These are phyloP conservation scores for Tagetes patula DNA, from an alignment of 129 eudicot genomes.

Conservation along the genomic window DNA sequence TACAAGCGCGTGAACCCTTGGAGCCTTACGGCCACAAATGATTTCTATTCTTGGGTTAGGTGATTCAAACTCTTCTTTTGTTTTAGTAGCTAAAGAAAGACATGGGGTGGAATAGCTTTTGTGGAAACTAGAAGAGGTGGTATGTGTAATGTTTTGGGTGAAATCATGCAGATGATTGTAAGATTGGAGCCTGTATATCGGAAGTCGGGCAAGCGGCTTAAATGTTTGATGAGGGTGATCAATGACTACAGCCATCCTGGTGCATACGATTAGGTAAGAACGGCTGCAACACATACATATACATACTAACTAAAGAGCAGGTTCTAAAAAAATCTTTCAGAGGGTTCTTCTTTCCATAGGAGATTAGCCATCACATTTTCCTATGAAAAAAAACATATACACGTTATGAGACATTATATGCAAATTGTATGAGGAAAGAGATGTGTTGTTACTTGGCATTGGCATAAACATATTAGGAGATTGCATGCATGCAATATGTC, in stretches of 20 bases:
- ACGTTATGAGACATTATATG: neutral
- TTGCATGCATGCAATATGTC: slow-evolving; percentile 34
- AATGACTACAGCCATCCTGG: slow-evolving; percentile 90
- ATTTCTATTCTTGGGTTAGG: slow-evolving; percentile 68
- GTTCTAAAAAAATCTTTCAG: slow-evolving; percentile 46
- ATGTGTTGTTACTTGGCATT: slow-evolving; percentile 43
- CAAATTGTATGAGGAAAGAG: too few relatives aligned
- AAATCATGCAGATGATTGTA: slow-evolving; percentile 75
- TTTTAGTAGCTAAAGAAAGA: slow-evolving; percentile 47
- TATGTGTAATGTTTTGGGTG: slow-evolving; percentile 43
- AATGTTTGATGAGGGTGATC: slow-evolving; percentile 60
- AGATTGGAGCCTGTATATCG: slow-evolving; percentile 79
- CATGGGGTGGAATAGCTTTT: slow-evolving; percentile 94
- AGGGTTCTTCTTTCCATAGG: slow-evolving; percentile 64
- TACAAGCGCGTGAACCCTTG: slow-evolving; percentile 68
- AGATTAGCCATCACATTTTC: slow-evolving; percentile 66
- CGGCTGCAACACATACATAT: slow-evolving; percentile 53
- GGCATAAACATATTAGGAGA: slow-evolving; percentile 26
- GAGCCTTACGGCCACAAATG: slow-evolving; percentile 62
- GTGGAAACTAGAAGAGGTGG: slow-evolving; percentile 53
- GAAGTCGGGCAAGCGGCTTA: slow-evolving; percentile 71
- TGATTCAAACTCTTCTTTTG: slow-evolving; percentile 46
- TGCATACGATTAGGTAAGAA: slow-evolving; percentile 42
- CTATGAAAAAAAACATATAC: slow-evolving; percentile 37
- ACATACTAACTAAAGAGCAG: slow-evolving; percentile 33